A percentile compares a stretch with the other conserved stretches of the same genome.
phyloP scores from a whole-genome alignment of 305 asterid genomes.

The Fraxinus baroniana region DNA sequence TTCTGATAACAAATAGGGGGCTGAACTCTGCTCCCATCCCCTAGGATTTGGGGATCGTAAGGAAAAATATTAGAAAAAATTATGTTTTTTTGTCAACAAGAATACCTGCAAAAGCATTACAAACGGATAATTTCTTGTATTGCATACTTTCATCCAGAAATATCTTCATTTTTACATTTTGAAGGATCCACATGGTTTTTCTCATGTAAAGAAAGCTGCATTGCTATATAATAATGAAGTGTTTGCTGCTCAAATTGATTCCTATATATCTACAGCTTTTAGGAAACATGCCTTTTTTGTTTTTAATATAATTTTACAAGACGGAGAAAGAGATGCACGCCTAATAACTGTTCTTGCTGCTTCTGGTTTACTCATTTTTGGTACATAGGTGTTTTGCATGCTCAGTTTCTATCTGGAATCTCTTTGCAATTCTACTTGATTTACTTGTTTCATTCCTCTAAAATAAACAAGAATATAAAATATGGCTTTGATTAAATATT shows the following conservation, averaged over 20 bases:
- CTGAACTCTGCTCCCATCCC: constrained; percentile 5
- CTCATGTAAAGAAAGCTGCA: not conserved
- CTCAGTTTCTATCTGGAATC: constrained; percentile 17
- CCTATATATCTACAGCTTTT: not conserved
- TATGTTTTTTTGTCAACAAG: not conserved
- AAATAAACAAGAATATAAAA: constrained; percentile 17
- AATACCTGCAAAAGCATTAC: not conserved
- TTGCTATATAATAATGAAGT: not conserved
- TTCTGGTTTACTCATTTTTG: not conserved
- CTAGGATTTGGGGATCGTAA: constrained; percentile 4
- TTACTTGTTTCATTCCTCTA: constrained; percentile 3
- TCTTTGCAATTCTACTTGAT: constrained; percentile 18
- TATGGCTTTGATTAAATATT: not conserved
- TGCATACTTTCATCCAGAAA: not conserved
- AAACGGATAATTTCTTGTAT: constrained; percentile 2
- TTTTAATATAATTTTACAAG: not conserved
- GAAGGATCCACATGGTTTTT: constrained; percentile 12
- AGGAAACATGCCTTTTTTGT: not conserved
- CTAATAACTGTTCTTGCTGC: not conserved
- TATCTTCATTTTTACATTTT: not conserved
- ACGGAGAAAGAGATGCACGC: not conserved
- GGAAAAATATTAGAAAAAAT: not conserved
- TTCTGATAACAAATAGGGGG: constrained; percentile 7
- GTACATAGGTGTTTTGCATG: constrained; percentile 15
- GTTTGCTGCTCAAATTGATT: constrained; percentile 9